Percentiles rank a stretch among this genome's conserved stretches.
These are phyloP conservation scores for Verticillium albo-atrum DNA, from an alignment of 2,329 filamentous ascomycete species.

Conservation along the genomic window DNA sequence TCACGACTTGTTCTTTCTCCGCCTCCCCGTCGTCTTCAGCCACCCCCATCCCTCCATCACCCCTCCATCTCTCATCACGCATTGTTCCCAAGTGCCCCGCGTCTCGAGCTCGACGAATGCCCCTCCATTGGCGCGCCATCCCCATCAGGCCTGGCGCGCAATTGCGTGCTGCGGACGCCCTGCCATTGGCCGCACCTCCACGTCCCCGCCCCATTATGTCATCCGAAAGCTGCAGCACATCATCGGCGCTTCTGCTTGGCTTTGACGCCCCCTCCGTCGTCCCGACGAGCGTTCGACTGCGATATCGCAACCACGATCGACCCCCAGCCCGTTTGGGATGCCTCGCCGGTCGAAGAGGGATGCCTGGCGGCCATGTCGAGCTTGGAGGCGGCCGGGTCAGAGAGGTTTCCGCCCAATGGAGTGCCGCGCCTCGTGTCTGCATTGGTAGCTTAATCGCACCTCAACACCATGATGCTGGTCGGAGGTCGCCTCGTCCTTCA, in stretches of 20 bases:
- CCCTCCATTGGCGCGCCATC: conserved; percentile 21
- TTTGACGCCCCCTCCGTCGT: background rate
- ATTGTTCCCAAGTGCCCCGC: background rate
- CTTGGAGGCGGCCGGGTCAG: background rate
- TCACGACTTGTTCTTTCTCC: background rate
- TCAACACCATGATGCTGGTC: too few relatives aligned
- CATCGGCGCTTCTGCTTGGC: conserved; percentile 1
- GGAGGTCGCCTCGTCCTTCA: too few relatives aligned
- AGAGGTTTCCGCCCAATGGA: background rate
- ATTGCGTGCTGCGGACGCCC: conserved; percentile 26
- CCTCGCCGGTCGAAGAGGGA: background rate
- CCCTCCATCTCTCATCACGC: background rate
- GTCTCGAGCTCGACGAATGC: conserved; percentile 9
- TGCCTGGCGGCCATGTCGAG: background rate
- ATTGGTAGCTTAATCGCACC: too few relatives aligned
- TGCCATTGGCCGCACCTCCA: conserved; percentile 21
- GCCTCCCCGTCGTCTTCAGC: background rate
- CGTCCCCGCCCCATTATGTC: conserved; percentile 22
- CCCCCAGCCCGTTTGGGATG: background rate
- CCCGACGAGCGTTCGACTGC: background rate
- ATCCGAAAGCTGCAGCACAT: conserved; percentile 13
- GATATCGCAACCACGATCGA: background rate
- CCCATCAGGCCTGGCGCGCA: conserved; percentile 10
- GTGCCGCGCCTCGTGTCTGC: too few relatives aligned
- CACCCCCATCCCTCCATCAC: background rate